These are phyloP conservation scores for Cystodermella granulosa DNA, from an alignment of 1,284 basidiomycete genomes.

Conservation along the genomic window DNA sequence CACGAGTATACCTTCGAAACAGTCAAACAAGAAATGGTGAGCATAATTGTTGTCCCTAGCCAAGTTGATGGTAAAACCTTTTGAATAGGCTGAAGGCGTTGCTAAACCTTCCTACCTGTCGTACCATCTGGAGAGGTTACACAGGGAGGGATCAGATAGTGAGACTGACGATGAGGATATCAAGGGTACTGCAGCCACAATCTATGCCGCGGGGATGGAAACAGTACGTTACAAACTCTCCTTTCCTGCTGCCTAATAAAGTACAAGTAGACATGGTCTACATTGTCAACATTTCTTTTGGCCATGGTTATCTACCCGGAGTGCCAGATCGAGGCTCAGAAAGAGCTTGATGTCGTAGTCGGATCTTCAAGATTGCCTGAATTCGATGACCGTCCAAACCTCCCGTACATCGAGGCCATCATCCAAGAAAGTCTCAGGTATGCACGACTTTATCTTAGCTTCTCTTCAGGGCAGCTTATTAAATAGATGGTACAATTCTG, in stretches of 20 bases:
- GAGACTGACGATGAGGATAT: slow-evolving; percentile 6
- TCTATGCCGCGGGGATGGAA: slow-evolving; percentile 17
- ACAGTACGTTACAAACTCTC: slow-evolving; percentile 7
- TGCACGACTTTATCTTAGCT: not conserved
- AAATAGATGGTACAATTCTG: not conserved
- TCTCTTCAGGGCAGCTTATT: not conserved
- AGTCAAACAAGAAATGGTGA: slow-evolving; percentile 14
- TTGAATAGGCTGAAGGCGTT: slow-evolving; percentile 11
- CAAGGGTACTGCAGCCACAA: slow-evolving; percentile 11
- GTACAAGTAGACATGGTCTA: slow-evolving; percentile 2
- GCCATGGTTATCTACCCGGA: slow-evolving; percentile 16
- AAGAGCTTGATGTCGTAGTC: slow-evolving; percentile 22
- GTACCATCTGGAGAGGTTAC: slow-evolving; percentile 10
- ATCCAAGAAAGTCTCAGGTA: not conserved
- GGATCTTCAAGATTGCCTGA: slow-evolving; percentile 16
- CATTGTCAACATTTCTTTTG: slow-evolving; percentile 1
- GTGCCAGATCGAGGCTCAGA: slow-evolving; percentile 21
- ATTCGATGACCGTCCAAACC: not conserved
- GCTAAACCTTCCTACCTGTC: slow-evolving; percentile 15
- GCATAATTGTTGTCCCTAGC: not conserved
- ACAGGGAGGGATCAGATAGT: not conserved
- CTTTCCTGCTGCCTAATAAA: not conserved
- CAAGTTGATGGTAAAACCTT: not conserved
- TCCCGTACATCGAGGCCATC: not conserved
- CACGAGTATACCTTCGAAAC: no score